A percentile compares a stretch with the other conserved stretches of the same genome.
These are phyloP conservation scores for Penicillium sp. DNA, from an alignment of 2,329 filamentous ascomycete genomes.

Conservation along the genomic window DNA sequence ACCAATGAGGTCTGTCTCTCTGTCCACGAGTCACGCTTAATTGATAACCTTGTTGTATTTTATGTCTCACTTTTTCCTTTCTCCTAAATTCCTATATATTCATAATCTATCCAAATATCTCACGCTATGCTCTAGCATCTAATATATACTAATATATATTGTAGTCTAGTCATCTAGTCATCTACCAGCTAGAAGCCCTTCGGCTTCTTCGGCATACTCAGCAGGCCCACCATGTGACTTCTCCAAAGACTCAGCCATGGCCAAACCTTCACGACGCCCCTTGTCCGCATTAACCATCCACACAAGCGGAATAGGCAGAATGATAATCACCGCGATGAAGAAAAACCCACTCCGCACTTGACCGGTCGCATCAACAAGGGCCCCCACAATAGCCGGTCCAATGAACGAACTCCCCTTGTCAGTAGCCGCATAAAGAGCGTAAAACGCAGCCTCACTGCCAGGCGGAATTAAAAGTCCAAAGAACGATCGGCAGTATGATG, in stretches of 20 bases:
- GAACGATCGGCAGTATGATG: slow-evolving; percentile 80
- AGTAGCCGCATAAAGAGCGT: slow-evolving; percentile 89
- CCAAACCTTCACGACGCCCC: slow-evolving; percentile 33
- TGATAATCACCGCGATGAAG: slow-evolving; percentile 79
- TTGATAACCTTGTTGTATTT: not conserved
- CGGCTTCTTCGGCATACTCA: slow-evolving; percentile 27
- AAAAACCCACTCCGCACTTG: slow-evolving; percentile 80
- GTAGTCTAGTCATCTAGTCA: not conserved
- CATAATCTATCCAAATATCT: not conserved
- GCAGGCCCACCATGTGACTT: slow-evolving; percentile 14
- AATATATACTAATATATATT: too few species aligned
- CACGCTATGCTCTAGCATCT: not conserved
- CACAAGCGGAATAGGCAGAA: slow-evolving; percentile 75
- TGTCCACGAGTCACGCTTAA: too few species aligned
- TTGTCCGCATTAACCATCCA: slow-evolving; percentile 60
- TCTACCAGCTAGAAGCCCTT: slow-evolving; percentile 25
- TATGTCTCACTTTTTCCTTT: not conserved
- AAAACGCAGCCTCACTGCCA: slow-evolving; percentile 87
- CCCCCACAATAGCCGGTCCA: slow-evolving; percentile 82
- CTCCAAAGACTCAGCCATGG: slow-evolving; percentile 30
- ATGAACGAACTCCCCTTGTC: slow-evolving; percentile 91
- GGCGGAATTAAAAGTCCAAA: slow-evolving; percentile 87
- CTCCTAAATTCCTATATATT: not conserved
- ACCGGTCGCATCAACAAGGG: slow-evolving; percentile 75
- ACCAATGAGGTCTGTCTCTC: not conserved